Evolutionary conservation across 345 rosid genomes (phyloP), one percentile per base, ranked within the genome.

Genomic region (Citrus unshiu): DNA sequence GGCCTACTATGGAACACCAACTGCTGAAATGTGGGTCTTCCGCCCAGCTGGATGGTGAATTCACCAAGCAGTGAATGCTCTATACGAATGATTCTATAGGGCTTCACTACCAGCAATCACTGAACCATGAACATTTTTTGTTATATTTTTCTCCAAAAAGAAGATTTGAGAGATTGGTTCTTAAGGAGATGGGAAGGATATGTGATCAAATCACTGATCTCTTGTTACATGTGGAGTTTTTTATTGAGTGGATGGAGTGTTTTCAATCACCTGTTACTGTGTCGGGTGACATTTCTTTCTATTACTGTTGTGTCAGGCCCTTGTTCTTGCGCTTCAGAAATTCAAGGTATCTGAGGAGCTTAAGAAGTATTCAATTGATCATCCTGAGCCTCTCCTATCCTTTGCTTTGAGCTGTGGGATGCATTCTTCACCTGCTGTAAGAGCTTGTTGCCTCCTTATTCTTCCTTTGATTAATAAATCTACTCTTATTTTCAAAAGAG

Each of bases 391-490:
- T 62, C 93, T 89, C 61, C 80, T 90, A 25, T 79, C 87, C 30
- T 91, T 91, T 30, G 90, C 90, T 30, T 83, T 91, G 63, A 90
- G 93, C 63, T 88, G 86, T 61, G 93, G 93, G 76, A 81, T 85
- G 80, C 83, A 91, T 75, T 91, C 93, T 78, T 91, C 93, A 59
- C 92, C 93, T 62, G 95, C 95, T 59, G 95, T 91, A 86, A 87
- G 85, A 83, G 59, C 40, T 59, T 56, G 37, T 74, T 49, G 25
- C 73, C 68, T 61, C 65, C 29, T 21, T 32, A 5, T 70, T 80
- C 13, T 35, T 49, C 32, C 43, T 46, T 25, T 16, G 8, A 27
- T 6, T 57, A 24, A 46, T 43, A 30, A 59, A 46, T 46, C 16
- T 46, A 46, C 51, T 13, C 51, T 46, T 46, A 12, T 46, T 46